Evolutionary conservation across 139 green algal genomes (phyloP), one percentile per base, ranked within the genome.

Genomic region (Chlorella sp.): DNA sequence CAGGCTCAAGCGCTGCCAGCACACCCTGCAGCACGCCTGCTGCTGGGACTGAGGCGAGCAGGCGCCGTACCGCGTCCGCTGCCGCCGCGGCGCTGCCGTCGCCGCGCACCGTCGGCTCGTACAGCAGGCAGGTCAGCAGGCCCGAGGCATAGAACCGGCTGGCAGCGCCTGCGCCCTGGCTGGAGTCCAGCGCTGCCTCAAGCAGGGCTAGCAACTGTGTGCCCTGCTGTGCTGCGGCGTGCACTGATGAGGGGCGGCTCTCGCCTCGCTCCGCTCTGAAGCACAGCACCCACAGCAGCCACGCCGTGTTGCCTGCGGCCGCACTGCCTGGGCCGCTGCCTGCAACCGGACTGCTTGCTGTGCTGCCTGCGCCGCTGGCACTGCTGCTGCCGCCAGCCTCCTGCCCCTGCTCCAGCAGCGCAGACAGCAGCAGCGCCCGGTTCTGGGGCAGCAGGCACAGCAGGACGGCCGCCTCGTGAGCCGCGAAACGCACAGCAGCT

Each of bases 101-200:
- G 19, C 82, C 80, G 3, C 48, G 57, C 30, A 24, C 48, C 9
- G 84, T 15, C 30, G 83, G 68, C 66, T 88, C 84, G 28, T 53
- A 42, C 14, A 81, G 48, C 84, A 88, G 40, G 68, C 84, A 88
- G 39, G 84, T 75, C 30, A 88, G 84, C 39, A 88, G 68, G 37
- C 84, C 84, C 5, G 84, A 66, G 0, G 84, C 84, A 21, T 64
- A 40, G 9, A 37, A 78, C 16, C 68, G 21, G 84, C 68, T 48
- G 0, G 73, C 66, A 9, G 48, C 9, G 66, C 84, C 39, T 57
- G 22, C 40, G 68, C 64, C 32, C 64, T n/a, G 34, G 32, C 84
- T 88, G 84, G 84, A n/a, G 2, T 48, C 68, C 0, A 88, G 40
- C 4, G 84, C 84, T 42, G 84, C 84, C 19, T 88, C 66, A 3